Evolutionary conservation across 2,329 filamentous ascomycete species (phyloP).

Genomic region (Didymellaceae sp.): DNA sequence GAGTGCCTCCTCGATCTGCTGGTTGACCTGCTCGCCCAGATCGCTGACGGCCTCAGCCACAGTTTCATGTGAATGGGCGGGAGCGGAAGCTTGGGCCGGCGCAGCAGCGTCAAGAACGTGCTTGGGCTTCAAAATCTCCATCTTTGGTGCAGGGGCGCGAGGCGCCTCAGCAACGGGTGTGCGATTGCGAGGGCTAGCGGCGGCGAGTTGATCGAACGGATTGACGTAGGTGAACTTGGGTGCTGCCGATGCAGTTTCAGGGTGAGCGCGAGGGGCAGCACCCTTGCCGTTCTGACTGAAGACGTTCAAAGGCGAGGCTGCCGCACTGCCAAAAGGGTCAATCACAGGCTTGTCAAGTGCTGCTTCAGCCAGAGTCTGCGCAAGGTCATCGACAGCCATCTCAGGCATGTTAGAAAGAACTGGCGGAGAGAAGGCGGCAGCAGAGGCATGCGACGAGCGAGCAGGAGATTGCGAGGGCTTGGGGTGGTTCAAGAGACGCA

Average conservation of each 20-base stretch:
- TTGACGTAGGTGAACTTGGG: conserved; percentile 73
- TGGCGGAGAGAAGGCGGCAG: conserved; percentile 38
- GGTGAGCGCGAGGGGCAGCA: conserved; percentile 42
- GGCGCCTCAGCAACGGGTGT: conserved; percentile 38
- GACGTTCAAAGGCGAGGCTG: conserved; percentile 38
- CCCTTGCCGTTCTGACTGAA: conserved; percentile 52
- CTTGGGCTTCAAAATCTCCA: conserved; percentile 55
- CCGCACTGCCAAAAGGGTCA: conserved; percentile 29
- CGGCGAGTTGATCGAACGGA: conserved; percentile 73
- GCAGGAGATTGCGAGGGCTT: conserved; percentile 53
- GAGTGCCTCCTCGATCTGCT: conserved; percentile 70
- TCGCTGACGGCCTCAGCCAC: conserved; percentile 74
- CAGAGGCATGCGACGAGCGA: conserved; percentile 34
- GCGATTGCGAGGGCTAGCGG: conserved; percentile 67
- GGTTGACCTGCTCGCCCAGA: conserved; percentile 65
- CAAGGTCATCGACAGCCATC: conserved; percentile 53
- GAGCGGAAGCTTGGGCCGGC: conserved; percentile 27
- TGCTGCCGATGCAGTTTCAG: conserved; percentile 38
- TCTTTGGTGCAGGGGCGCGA: conserved; percentile 40
- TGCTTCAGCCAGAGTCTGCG: conserved; percentile 54
- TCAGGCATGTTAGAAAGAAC: conserved; percentile 47
- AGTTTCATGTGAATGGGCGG: conserved; percentile 59
- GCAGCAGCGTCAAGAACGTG: conserved; percentile 47
- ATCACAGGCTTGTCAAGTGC: conserved; percentile 47
- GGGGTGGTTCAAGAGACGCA: conserved; percentile 82